A percentile compares a stretch with the other conserved stretches of the same genome.
These are phyloP conservation scores for Brassica hybrid DNA, from an alignment of 441 rosid genomes.

Conservation along the genomic window DNA sequence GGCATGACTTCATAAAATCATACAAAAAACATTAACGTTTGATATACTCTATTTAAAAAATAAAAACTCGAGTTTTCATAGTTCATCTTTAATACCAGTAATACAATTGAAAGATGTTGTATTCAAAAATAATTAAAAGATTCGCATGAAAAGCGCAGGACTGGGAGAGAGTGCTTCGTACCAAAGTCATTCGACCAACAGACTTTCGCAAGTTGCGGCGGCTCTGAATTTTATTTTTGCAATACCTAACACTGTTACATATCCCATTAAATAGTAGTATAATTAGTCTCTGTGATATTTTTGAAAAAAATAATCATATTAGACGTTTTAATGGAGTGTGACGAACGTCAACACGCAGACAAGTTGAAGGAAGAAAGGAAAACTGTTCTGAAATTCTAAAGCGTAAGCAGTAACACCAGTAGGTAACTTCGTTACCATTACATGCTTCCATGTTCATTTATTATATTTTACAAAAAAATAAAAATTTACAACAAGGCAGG, in stretches of 20 bases:
- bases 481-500: slow-evolving; percentile 12
- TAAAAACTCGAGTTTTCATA: not conserved
- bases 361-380: slow-evolving; percentile 17
- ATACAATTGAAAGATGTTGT: not conserved
- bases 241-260: not conserved
- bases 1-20: slow-evolving; percentile 23
- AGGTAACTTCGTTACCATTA: slow-evolving; percentile 26
- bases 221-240: slow-evolving; percentile 28
- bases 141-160: slow-evolving; percentile 27
- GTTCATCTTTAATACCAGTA: not conserved
- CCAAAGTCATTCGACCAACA: slow-evolving; percentile 36
- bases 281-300: slow-evolving; percentile 3
- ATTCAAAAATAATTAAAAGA: not conserved
- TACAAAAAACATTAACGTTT: not conserved
- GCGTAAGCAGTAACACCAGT: not conserved
- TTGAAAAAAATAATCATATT: not conserved
- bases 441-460: slow-evolving; percentile 38
- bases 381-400: too few species aligned
- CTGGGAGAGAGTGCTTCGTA: slow-evolving; percentile 23
- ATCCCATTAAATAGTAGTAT: not conserved
- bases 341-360: slow-evolving; percentile 26
- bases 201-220: slow-evolving; percentile 44
- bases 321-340: slow-evolving; percentile 12
- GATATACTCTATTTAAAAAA: not conserved
- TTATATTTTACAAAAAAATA: not conserved